Conservation (phyloP, 2,329 filamentous ascomycete genomes). For the Keithomyces neogunnii region DNA sequence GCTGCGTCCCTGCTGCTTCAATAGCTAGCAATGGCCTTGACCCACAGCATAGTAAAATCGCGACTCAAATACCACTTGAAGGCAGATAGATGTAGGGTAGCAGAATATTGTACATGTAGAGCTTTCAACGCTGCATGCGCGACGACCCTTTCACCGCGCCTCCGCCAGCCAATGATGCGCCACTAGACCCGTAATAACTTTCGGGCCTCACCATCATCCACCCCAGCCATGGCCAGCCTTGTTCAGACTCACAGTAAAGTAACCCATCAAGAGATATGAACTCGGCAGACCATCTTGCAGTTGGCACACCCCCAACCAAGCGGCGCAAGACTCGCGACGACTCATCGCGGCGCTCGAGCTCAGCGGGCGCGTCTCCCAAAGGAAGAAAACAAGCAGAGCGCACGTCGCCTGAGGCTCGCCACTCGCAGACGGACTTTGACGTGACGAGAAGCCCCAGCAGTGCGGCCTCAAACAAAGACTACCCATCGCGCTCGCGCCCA, state of each 20-base stretch:
- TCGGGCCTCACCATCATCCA: constrained; percentile 6
- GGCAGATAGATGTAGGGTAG: neutral
- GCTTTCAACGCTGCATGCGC: too few relatives aligned
- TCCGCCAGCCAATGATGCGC: neutral
- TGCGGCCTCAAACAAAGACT: constrained; percentile 16
- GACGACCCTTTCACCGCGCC: neutral
- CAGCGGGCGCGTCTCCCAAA: constrained; percentile 11
- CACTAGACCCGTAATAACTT: constrained; percentile 6
- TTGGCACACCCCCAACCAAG: constrained; percentile 20
- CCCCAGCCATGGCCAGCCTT: constrained; percentile 9
- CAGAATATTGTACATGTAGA: too few relatives aligned
- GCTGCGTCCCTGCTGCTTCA: too few relatives aligned
- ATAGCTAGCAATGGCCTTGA: too few relatives aligned
- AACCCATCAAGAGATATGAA: constrained; percentile 17
- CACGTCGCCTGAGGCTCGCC: neutral
- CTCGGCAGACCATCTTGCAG: constrained; percentile 16
- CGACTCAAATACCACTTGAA: too few relatives aligned
- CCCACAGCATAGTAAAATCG: too few relatives aligned
- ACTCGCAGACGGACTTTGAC: constrained; percentile 1
- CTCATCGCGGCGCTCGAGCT: constrained; percentile 18
- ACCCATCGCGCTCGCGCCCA: constrained; percentile 20
- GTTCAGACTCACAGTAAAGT: neutral
- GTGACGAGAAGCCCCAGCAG: constrained; percentile 12
- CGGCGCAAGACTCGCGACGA: constrained; percentile 23
- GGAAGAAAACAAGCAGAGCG: neutral